These are phyloP conservation scores for Lodderomyces margitis DNA, from an alignment of 1,139 yeast genomes.

Conservation along the genomic window DNA sequence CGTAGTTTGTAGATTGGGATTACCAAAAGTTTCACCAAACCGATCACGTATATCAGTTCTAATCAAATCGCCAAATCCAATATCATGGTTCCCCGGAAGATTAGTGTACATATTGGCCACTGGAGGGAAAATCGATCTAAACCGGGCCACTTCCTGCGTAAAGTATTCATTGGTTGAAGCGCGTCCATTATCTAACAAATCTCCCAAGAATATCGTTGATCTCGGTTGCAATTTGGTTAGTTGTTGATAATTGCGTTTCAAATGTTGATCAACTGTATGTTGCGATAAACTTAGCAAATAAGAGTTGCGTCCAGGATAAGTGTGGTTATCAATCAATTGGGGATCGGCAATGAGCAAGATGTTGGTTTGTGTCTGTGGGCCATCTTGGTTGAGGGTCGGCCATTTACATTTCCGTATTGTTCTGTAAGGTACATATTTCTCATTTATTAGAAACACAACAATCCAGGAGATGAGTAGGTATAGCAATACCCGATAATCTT, in stretches of 20 bases:
- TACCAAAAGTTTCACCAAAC: conserved; percentile 41
- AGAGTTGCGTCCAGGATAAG: conserved; percentile 47
- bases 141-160: conserved; percentile 34
- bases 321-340: conserved; percentile 46
- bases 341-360: conserved; percentile 47
- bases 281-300: conserved; percentile 38
- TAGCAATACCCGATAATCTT: neutral
- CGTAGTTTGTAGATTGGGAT: conserved; percentile 29
- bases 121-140: conserved; percentile 34
- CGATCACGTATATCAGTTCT: conserved; percentile 34
- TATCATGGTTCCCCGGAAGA: conserved; percentile 58
- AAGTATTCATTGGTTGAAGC: conserved; percentile 41
- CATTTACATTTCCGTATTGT: conserved; percentile 35
- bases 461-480: conserved; percentile 25
- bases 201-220: conserved; percentile 51
- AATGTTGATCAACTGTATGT: conserved; percentile 50
- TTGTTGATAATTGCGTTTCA: conserved; percentile 46
- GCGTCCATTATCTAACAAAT: conserved; percentile 54
- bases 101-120: conserved; percentile 17
- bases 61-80: conserved; percentile 54
- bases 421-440: conserved; percentile 28
- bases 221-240: conserved; percentile 40
- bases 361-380: conserved; percentile 14
- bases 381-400: conserved; percentile 18
- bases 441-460: conserved; percentile 31